Evolutionary conservation across 768 basidiomycete genomes (phyloP).

Genomic region (Leccinum disarticulatum): DNA sequence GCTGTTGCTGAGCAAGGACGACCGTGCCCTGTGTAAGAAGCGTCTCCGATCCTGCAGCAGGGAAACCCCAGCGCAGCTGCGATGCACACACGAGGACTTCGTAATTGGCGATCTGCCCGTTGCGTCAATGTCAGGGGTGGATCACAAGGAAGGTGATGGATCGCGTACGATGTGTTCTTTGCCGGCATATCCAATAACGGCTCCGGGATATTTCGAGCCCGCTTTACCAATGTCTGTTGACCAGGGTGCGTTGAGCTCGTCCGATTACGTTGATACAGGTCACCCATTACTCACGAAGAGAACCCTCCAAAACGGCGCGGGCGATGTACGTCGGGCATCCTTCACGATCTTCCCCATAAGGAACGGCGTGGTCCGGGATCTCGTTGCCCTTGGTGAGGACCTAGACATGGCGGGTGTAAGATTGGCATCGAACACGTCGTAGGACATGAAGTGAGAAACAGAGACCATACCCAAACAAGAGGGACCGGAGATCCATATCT

Average conservation of each 20-base stretch:
- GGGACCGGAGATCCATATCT: constrained; percentile 29
- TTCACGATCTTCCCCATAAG: constrained; percentile 33
- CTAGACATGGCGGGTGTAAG: constrained; percentile 5
- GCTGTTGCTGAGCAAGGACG: constrained; percentile 27
- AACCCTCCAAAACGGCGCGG: constrained; percentile 32
- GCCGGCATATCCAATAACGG: constrained; percentile 34
- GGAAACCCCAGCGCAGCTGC: constrained; percentile 34
- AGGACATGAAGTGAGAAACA: not conserved
- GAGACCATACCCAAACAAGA: constrained; percentile 28
- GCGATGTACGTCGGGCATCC: constrained; percentile 29
- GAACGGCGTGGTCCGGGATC: constrained; percentile 36
- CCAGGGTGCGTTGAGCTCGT: not conserved
- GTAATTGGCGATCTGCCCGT: constrained; percentile 30
- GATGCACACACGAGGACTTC: constrained; percentile 39
- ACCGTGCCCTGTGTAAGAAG: constrained; percentile 29
- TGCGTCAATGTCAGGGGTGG: not conserved
- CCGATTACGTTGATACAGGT: not conserved
- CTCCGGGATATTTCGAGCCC: constrained; percentile 31
- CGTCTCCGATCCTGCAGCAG: constrained; percentile 10
- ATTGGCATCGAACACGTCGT: not conserved
- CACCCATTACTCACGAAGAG: constrained; percentile 24
- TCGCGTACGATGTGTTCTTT: constrained; percentile 33
- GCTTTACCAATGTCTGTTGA: constrained; percentile 38
- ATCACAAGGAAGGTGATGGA: not conserved
- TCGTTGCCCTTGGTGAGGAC: constrained; percentile 29